phyloP scores from a whole-genome alignment of 73 alveolate species.

The Paramecium tetraurelia region DNA sequence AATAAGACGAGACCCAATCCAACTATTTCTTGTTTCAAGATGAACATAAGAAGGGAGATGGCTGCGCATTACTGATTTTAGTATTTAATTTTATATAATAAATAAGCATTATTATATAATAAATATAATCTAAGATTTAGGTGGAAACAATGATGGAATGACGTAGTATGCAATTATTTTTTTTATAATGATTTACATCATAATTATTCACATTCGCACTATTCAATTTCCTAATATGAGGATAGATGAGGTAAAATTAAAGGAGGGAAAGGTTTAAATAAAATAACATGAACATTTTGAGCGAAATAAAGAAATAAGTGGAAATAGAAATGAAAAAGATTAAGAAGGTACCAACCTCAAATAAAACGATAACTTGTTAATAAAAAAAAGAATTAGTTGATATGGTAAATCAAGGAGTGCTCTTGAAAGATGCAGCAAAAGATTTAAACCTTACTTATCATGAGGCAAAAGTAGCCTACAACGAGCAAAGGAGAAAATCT shows the following conservation, averaged over 20 bases:
- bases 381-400: background rate
- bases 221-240: background rate
- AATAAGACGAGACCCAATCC: conserved; percentile 6
- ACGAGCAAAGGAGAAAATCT: background rate
- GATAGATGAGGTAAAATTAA: background rate
- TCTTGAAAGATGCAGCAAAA: conserved; percentile 19
- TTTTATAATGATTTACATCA: background rate
- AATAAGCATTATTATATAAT: background rate
- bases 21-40: background rate
- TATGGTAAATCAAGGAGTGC: background rate
- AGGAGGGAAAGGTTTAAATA: background rate
- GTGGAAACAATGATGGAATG: background rate
- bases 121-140: background rate
- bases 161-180: background rate
- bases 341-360: background rate
- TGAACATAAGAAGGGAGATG: conserved; percentile 4
- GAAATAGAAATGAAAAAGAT: conserved; percentile 11
- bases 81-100: background rate
- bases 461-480: conserved; percentile 6
- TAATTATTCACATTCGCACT: background rate
- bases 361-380: background rate
- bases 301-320: background rate
- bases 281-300: background rate
- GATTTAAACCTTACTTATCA: background rate
- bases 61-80: background rate